Evolutionary conservation across 495 filamentous ascomycete species (phyloP), one percentile per base, ranked within the genome.

Genomic region (Xylaria bambusicola): DNA sequence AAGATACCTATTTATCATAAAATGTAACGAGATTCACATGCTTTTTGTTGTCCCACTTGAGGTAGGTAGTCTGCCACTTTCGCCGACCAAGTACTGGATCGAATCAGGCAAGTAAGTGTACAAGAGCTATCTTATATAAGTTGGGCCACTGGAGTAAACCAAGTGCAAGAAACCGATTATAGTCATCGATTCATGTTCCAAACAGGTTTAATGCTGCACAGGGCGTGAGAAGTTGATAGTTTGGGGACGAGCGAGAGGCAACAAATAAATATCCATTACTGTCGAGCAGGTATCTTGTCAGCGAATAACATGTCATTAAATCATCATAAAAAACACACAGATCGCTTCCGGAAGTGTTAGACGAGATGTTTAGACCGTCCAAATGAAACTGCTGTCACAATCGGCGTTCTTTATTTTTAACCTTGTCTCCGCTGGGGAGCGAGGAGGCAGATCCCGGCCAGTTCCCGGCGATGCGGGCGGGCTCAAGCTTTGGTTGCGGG

Each of bases 401-500:
- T 36, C 48, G 29, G 29, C 27, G 33, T 31, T 51, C 48, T 50
- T 51, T n/a, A n/a, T n/a, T n/a, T n/a, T 8, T 5, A 36, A 15
- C 29, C 48, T 18, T 51, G 10, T 20, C 21, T 18, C 17, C 15
- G 3, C 3, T 38, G 35, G 21, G 10, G 5, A 33, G n/a, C n/a
- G n/a, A n/a, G n/a, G n/a, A n/a, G n/a, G n/a, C n/a, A n/a, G n/a
- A n/a, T n/a, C n/a, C n/a, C n/a, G n/a, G n/a, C n/a, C n/a, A n/a
- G n/a, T n/a, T 35, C 58, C 60, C 56, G 62, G 58, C 62, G 35
- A 52, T 63, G n/a, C n/a, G n/a, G n/a, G 62, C 58, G 56, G 57
- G 54, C 55, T 52, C 35, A 17, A 26, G 40, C 31, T 18, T 36
- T 18, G 38, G 38, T 29, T 12, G 24, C 36, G 36, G 9, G 17